phyloP scores from a whole-genome alignment of 2,329 filamentous ascomycete genomes.

The Xylariaceae sp. region DNA sequence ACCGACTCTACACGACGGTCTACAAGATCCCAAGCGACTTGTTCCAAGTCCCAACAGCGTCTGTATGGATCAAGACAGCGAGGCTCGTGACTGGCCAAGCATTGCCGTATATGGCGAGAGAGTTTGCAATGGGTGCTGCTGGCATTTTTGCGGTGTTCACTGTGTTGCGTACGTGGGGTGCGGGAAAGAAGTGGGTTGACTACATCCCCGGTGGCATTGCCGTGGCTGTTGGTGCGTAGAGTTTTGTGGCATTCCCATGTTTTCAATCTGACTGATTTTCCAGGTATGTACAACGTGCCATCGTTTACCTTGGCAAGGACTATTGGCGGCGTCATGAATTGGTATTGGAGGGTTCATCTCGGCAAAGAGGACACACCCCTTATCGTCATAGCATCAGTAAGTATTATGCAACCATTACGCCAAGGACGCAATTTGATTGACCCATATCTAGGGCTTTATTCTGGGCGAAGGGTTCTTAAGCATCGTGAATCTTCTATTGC shows the following conservation, averaged over 20 bases:
- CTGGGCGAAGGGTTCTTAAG: conserved; percentile 89
- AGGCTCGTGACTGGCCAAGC: conserved; percentile 89
- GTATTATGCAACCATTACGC: conserved; percentile 24
- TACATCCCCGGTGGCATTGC: conserved; percentile 91
- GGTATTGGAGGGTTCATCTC: conserved; percentile 68
- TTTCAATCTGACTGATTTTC: conserved; percentile 4
- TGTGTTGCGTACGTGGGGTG: conserved; percentile 60
- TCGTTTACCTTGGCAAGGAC: conserved; percentile 90
- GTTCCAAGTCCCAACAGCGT: conserved; percentile 91
- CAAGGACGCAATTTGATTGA: conserved; percentile 4
- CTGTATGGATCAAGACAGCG: conserved; percentile 97
- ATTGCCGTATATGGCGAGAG: conserved; percentile 75
- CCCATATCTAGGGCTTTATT: conserved; percentile 66
- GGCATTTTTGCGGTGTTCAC: conserved; percentile 72
- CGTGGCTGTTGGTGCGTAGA: conserved; percentile 75
- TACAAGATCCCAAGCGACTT: conserved; percentile 85
- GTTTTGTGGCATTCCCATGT: not conserved
- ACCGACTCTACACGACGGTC: conserved; percentile 81
- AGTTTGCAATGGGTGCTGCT: conserved; percentile 71
- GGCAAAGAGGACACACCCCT: conserved; percentile 67
- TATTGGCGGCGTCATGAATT: conserved; percentile 70
- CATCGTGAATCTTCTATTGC: conserved; percentile 82
- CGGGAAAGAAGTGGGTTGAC: conserved; percentile 63
- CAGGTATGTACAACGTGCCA: conserved; percentile 95
- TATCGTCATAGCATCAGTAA: conserved; percentile 77